These are phyloP conservation scores for Colletotrichum sp. DNA, from an alignment of 2,329 filamentous ascomycete species.

Conservation along the genomic window DNA sequence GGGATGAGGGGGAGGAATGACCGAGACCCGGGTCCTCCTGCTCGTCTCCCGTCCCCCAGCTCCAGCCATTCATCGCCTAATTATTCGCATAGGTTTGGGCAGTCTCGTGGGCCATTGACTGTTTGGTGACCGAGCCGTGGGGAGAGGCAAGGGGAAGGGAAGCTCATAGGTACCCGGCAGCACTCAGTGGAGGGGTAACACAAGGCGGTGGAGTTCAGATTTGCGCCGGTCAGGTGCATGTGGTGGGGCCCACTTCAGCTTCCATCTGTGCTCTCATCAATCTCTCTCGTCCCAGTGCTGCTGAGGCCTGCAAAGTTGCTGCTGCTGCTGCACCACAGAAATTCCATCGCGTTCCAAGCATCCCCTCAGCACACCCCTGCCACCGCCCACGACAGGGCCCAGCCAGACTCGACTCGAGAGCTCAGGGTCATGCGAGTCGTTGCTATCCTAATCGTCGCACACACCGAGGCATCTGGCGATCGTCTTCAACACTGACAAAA, in stretches of 20 bases:
- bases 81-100: background rate
- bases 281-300: too few relatives aligned
- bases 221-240: background rate
- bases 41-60: background rate
- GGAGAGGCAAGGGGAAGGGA: background rate
- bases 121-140: slow-evolving; percentile 19
- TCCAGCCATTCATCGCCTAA: background rate
- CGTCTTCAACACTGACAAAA: background rate
- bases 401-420: background rate
- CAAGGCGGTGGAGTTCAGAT: background rate
- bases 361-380: background rate
- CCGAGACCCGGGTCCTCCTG: background rate
- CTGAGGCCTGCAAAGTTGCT: background rate
- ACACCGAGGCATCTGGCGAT: background rate
- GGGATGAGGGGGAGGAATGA: background rate
- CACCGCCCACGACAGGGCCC: background rate
- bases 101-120: background rate
- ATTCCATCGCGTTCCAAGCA: background rate
- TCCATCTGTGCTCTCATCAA: background rate
- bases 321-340: background rate
- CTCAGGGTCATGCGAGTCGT: background rate
- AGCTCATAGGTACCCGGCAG: background rate
- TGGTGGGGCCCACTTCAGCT: background rate
- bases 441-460: background rate
- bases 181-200: background rate